Evolutionary conservation across 108 stramenopile genomes (phyloP).

Genomic region (Schizochytrium sp.): DNA sequence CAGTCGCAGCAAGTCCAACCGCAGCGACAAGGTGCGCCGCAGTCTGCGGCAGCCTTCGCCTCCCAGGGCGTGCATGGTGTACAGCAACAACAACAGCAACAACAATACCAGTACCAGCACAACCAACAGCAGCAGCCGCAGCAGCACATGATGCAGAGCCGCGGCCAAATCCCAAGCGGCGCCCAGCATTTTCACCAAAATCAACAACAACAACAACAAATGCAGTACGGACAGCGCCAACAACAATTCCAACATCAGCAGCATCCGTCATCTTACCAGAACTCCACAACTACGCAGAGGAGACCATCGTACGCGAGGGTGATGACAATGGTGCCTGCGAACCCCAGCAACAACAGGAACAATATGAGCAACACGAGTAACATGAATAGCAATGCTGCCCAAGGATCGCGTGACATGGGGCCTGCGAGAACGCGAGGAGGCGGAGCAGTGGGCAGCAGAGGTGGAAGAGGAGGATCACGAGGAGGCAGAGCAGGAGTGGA

Average conservation of each 20-base stretch:
- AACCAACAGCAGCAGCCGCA: background rate
- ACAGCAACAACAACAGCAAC: background rate
- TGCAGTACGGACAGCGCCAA: no score
- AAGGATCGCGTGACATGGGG: no score
- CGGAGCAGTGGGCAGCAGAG: no score
- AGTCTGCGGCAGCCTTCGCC: background rate
- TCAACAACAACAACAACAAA: background rate
- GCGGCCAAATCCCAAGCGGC: background rate
- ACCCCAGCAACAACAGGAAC: no score
- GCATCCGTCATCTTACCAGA: no score
- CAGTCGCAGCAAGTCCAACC: background rate
- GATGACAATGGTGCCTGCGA: no score
- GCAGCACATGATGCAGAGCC: constrained; percentile 17
- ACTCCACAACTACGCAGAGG: no score
- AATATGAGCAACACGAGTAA: no score
- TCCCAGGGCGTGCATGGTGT: background rate
- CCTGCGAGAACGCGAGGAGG: no score
- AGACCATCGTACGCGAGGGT: no score
- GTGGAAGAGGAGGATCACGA: background rate
- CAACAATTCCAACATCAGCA: no score
- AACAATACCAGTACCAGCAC: background rate
- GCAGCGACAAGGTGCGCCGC: background rate
- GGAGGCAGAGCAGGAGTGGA: background rate
- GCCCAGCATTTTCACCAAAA: background rate
- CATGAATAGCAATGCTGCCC: no score